Base-by-base conservation (phyloP, 2,329 filamentous ascomycete genomes). In the Ophiostoma tasmaniense region DNA sequence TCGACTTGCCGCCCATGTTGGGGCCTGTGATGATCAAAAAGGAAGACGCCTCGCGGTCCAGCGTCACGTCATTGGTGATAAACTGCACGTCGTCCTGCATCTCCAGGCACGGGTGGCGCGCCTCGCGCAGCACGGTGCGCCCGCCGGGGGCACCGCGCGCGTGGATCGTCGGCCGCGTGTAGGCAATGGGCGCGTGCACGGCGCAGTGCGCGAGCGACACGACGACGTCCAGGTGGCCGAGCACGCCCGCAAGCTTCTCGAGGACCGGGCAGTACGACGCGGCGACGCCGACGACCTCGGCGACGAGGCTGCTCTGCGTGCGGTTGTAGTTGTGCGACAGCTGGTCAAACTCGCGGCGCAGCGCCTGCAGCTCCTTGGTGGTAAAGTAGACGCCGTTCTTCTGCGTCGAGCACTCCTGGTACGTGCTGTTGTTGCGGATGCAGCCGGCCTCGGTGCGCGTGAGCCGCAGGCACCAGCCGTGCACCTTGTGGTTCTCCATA, bases 381-480 rank as follows among this genome's bases (percentile, higher is more conserved):
- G 95, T 98, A 79, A 99, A 99, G 81, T 95, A 99, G 68, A 98
- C 95, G 61, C 95, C 95, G 77, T 97, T 99, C 84, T 99, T 99
- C 80, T 98, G 95, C 0, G 96, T 99, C 0, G 93, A 96, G 77
- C 93, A 96, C 78, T 99, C 95, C 75, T 94, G 90, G 75, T 98
- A 99, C 66, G 88, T 84, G 70, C 87, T 89, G 76, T 95, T 96
- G 79, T 96, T 96, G 71, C 95, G 90, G 74, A 99, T 99, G 75
- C 92, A 96, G 20, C 90, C 89, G 1, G 95, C 92, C 80, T 99
- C 95, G 42, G 86, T 94, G 70, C 95, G 86, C 2, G 95, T 99
- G 25, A 99, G 83, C 68, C 95, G 88, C 85, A 99, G 93, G 78
- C 95, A 98, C 88, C 94, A 97, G 22, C 96, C 95, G 75, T 99